Base-by-base conservation (phyloP, 2,329 filamentous ascomycete genomes). In the Coniochaeta prunicola region DNA sequence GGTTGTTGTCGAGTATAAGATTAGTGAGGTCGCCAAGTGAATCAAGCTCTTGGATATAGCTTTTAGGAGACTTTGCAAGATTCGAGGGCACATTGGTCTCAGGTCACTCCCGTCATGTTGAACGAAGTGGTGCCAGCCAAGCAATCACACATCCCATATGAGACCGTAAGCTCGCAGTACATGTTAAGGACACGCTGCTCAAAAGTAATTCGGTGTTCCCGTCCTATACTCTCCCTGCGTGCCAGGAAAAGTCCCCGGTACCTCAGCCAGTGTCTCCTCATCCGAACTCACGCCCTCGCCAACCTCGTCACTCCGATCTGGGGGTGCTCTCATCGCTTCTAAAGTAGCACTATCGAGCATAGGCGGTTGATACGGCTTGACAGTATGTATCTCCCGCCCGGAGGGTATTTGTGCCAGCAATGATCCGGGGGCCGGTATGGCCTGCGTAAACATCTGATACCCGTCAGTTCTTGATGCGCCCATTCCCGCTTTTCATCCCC, bases 331-430 rank as follows among this genome's bases (percentile, higher is more conserved):
- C 82, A 87, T 85, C 1, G 76, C 74, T 56, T 87, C 83, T 12
- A 97, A 74, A 0, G 82, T 76, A 30, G 86, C 81, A 12, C 80
- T 77, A 48, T 89, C 88, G 12, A 97, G 74, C 1, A 74, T 70
- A 0, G 89, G 88, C 0, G 85, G 82, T 7, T 81, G 77, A 65
- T 86, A 97, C 0, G 84, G 78, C 66, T 87, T 87, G 36, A 91
- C 76, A 0, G 78, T 81, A 63, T 96, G 89, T 57, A 96, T 91
- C 67, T 97, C 92, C 62, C 93, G 84, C 1, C 93, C 93, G 1
- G 90, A 93, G 0, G 94, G 93, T 76, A 97, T 89, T 61, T 85
- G 87, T 7, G 89, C 82, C 4, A 96, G 74, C 10, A 97, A 76
- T 0, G 89, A 83, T 15, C 86, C 87, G 4, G 83, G 81, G 0